Percentiles rank a stretch among this genome's conserved stretches.
Conservation (phyloP, 352 stramenopile species). For the Globisporangium camurandrum region DNA sequence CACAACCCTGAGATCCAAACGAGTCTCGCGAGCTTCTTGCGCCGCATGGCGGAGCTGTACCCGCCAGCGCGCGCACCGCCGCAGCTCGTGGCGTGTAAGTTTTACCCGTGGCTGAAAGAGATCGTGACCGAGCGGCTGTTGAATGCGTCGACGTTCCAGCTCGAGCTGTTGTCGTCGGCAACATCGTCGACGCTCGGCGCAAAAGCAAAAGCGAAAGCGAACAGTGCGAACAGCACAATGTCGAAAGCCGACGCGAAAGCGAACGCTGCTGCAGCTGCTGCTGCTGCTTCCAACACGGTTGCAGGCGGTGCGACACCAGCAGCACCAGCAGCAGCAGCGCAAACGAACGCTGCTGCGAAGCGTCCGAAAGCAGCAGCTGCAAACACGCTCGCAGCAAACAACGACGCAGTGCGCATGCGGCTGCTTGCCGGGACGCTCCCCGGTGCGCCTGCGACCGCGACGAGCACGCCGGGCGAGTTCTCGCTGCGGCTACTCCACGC, state of each 20-base stretch:
- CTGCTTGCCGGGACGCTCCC: slow-evolving; percentile 42
- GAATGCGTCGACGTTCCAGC: slow-evolving; percentile 52
- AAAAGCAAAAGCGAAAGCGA: slow-evolving; percentile 13
- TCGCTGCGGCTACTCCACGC: slow-evolving; percentile 60
- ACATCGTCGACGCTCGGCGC: slow-evolving; percentile 2
- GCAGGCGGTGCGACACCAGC: slow-evolving; percentile 8
- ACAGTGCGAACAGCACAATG: background rate
- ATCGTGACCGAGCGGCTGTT: slow-evolving; percentile 78
- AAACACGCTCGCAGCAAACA: slow-evolving; percentile 13
- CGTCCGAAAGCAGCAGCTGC: slow-evolving; percentile 29
- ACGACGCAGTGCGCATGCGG: slow-evolving; percentile 50
- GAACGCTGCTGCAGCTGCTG: background rate
- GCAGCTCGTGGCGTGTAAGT: slow-evolving; percentile 76
- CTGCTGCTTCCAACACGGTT: slow-evolving; percentile 1
- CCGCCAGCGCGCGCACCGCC: slow-evolving; percentile 57
- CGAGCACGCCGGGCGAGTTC: slow-evolving; percentile 60
- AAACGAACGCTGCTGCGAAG: slow-evolving; percentile 19
- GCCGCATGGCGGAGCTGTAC: slow-evolving; percentile 75
- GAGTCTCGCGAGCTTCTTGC: slow-evolving; percentile 58
- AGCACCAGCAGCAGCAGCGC: slow-evolving; percentile 4
- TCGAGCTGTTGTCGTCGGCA: slow-evolving; percentile 27
- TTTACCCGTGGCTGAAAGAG: slow-evolving; percentile 84
- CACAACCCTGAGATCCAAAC: slow-evolving; percentile 74
- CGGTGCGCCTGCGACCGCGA: slow-evolving; percentile 24
- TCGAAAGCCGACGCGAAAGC: slow-evolving; percentile 11